Evolutionary conservation across 1,284 basidiomycete species (phyloP).

Genomic region (Apiotrichum akiyoshidainum): DNA sequence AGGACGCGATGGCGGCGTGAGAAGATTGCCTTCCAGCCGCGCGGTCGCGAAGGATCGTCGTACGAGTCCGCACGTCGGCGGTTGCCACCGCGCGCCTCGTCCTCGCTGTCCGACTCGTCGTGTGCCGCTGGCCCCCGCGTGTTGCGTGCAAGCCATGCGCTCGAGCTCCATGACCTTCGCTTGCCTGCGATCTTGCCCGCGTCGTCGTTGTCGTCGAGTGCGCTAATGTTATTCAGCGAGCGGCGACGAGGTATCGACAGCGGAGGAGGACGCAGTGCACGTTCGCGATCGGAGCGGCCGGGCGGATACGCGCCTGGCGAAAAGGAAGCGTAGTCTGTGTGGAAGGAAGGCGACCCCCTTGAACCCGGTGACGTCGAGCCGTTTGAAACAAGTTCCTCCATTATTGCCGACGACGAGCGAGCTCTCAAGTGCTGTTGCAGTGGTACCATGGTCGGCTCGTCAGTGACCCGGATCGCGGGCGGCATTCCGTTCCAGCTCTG

Average conservation of each 20-base stretch:
- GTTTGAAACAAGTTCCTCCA: conserved; percentile 22
- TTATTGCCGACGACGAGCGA: conserved; percentile 31
- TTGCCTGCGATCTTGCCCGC: background rate
- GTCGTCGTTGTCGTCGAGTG: conserved; percentile 18
- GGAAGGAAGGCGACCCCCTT: conserved; percentile 12
- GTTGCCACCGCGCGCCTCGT: background rate
- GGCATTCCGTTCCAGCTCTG: conserved; percentile 11
- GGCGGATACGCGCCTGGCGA: conserved; percentile 10
- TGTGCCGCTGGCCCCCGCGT: background rate
- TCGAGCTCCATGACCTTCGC: conserved; percentile 9
- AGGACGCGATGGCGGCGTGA: conserved; percentile 22
- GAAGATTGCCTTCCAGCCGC: conserved; percentile 17
- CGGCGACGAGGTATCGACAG: conserved; percentile 38
- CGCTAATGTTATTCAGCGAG: conserved; percentile 38
- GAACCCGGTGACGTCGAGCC: conserved; percentile 6
- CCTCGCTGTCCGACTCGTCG: conserved; percentile 8
- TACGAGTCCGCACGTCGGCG: conserved; percentile 22
- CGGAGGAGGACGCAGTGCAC: conserved; percentile 31
- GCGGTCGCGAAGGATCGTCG: conserved; percentile 25
- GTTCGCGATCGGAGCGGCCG: conserved; percentile 18
- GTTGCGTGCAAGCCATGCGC: conserved; percentile 11
- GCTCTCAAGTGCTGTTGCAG: conserved; percentile 22
- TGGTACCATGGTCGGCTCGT: conserved; percentile 4
- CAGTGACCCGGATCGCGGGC: conserved; percentile 28
- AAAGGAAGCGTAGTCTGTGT: background rate